Evolutionary conservation across 2,329 filamentous ascomycete genomes (phyloP).

Genomic region (Trichoderma sp.): DNA sequence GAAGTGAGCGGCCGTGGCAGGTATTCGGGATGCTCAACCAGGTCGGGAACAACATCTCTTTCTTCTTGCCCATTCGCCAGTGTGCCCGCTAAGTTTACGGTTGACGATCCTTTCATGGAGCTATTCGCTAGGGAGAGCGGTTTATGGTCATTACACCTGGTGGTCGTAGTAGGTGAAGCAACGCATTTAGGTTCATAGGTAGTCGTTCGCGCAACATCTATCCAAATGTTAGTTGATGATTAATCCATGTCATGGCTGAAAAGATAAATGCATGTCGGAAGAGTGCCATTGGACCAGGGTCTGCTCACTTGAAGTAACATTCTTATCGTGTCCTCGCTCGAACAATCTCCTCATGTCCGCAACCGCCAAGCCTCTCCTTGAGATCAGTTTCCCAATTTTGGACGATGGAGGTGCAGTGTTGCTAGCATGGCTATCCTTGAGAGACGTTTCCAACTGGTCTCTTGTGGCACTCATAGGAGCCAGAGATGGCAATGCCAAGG

Average conservation of each 20-base stretch:
- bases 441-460: not conserved
- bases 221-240: not conserved
- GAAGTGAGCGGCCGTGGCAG: conserved; percentile 15
- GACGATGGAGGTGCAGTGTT: not conserved
- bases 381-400: not conserved
- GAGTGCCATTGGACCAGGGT: too few species aligned
- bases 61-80: not conserved
- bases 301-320: not conserved
- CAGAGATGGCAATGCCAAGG: not conserved
- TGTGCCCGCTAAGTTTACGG: not conserved
- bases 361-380: conserved; percentile 22
- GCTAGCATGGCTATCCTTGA: not conserved
- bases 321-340: conserved; percentile 19
- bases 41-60: not conserved
- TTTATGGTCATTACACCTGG: not conserved
- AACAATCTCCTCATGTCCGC: conserved; percentile 28
- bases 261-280: not conserved
- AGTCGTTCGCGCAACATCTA: not conserved
- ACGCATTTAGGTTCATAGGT: not conserved
- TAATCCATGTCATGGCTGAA: not conserved
- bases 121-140: not conserved
- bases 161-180: not conserved
- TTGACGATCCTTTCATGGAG: not conserved
- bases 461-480: not conserved
- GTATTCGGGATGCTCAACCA: conserved; percentile 9